These are phyloP conservation scores for Akanthomyces dipterigenus DNA, from an alignment of 2,329 filamentous ascomycete genomes.

Conservation along the genomic window DNA sequence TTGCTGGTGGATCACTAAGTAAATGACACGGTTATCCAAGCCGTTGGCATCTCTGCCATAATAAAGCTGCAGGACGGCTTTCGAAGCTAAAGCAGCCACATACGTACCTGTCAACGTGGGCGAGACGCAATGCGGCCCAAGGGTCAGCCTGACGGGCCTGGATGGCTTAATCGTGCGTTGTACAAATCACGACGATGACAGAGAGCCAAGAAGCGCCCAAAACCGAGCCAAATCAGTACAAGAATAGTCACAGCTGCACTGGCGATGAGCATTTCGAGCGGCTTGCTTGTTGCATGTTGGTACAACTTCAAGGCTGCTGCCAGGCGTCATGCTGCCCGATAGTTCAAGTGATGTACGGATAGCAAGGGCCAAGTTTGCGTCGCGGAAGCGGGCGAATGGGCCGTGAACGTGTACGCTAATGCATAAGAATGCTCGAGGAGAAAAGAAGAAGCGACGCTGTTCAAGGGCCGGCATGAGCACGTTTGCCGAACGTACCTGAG, in stretches of 20 bases:
- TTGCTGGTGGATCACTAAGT: background rate
- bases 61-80: background rate
- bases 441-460: background rate
- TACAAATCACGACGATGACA: background rate
- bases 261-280: conserved; percentile 7
- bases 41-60: background rate
- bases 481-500: background rate
- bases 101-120: background rate
- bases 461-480: background rate
- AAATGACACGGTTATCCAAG: background rate
- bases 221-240: too few species aligned
- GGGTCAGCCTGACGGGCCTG: conserved; percentile 1
- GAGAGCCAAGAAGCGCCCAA: background rate
- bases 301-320: conserved; percentile 18
- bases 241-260: too few species aligned
- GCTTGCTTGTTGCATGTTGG: conserved; percentile 28
- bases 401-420: background rate
- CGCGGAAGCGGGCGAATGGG: background rate
- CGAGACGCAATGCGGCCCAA: conserved; percentile 12
- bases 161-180: background rate
- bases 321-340: background rate
- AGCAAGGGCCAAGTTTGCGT: background rate
- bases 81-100: background rate
- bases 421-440: background rate
- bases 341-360: background rate